phyloP scores from a whole-genome alignment of 2,329 filamentous ascomycete species.

The Penicillium rolfsii region DNA sequence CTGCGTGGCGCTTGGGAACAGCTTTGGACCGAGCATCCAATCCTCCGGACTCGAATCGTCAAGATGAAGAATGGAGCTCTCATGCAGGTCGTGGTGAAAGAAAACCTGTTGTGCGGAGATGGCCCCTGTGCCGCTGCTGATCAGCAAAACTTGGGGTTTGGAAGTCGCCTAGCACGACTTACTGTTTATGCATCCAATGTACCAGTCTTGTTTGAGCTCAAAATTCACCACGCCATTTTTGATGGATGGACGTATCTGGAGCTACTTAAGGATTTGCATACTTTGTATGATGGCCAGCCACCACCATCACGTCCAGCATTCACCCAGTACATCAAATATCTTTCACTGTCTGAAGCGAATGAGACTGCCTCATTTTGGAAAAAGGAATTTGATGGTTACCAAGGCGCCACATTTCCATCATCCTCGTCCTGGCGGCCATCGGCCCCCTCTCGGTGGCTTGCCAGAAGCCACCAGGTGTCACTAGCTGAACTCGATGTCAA shows the following conservation, averaged over 20 bases:
- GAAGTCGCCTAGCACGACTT: conserved; percentile 3
- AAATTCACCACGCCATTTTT: conserved; percentile 49
- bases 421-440: background rate
- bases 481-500: background rate
- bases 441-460: background rate
- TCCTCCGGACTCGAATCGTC: conserved; percentile 8
- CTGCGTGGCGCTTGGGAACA: conserved; percentile 8
- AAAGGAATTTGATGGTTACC: background rate
- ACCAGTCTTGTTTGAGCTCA: conserved; percentile 38
- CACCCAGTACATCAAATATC: conserved; percentile 6
- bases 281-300: conserved; percentile 10
- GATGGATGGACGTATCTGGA: conserved; percentile 39
- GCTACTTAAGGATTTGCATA: conserved; percentile 17
- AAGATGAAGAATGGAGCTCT: conserved; percentile 16
- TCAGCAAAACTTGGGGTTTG: conserved; percentile 3
- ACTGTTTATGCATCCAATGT: background rate
- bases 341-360: background rate
- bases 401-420: conserved; percentile 1
- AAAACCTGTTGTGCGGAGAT: background rate
- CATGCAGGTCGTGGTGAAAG: conserved; percentile 8
- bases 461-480: background rate
- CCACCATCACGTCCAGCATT: background rate
- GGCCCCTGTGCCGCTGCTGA: background rate
- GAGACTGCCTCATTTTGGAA: conserved; percentile 1
- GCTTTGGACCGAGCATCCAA: conserved; percentile 11